Evolutionary conservation across 2,329 filamentous ascomycete species (phyloP).

Genomic region (Alternaria alternata): DNA sequence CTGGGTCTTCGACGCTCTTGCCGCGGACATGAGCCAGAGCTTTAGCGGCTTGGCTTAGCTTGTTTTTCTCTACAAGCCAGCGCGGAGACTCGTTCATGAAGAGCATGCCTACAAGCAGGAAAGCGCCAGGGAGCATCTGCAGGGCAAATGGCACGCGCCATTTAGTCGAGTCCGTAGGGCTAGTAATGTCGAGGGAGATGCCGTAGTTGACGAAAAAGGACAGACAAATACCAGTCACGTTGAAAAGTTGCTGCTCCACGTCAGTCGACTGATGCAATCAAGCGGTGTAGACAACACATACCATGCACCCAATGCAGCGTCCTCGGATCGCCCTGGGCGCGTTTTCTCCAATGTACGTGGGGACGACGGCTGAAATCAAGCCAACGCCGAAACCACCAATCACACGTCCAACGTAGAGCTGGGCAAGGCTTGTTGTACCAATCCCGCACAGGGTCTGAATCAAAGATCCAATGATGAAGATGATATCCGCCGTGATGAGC

Average conservation of each 20-base stretch:
- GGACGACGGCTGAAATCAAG: constrained; percentile 53
- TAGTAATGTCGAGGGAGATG: constrained; percentile 55
- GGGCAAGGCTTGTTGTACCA: constrained; percentile 45
- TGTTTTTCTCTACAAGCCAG: constrained; percentile 63
- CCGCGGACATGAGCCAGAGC: constrained; percentile 52
- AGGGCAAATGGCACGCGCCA: constrained; percentile 63
- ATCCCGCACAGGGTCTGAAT: constrained; percentile 52
- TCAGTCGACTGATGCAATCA: background rate
- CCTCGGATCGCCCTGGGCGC: constrained; percentile 54
- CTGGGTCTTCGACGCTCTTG: constrained; percentile 45
- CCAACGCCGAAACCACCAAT: constrained; percentile 57
- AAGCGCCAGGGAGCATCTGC: constrained; percentile 60
- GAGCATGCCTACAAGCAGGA: constrained; percentile 60
- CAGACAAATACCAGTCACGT: constrained; percentile 58
- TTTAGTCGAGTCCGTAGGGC: constrained; percentile 54
- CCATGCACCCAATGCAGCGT: constrained; percentile 50
- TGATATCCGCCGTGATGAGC: constrained; percentile 53
- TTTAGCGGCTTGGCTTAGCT: constrained; percentile 54
- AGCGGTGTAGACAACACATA: background rate
- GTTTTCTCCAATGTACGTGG: constrained; percentile 57
- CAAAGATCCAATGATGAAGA: constrained; percentile 54
- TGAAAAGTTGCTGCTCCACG: constrained; percentile 45
- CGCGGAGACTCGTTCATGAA: constrained; percentile 63
- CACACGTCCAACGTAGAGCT: constrained; percentile 54
- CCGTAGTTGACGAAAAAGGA: constrained; percentile 64